phyloP scores from a whole-genome alignment of 345 rosid genomes.

The Trapa incisa region DNA sequence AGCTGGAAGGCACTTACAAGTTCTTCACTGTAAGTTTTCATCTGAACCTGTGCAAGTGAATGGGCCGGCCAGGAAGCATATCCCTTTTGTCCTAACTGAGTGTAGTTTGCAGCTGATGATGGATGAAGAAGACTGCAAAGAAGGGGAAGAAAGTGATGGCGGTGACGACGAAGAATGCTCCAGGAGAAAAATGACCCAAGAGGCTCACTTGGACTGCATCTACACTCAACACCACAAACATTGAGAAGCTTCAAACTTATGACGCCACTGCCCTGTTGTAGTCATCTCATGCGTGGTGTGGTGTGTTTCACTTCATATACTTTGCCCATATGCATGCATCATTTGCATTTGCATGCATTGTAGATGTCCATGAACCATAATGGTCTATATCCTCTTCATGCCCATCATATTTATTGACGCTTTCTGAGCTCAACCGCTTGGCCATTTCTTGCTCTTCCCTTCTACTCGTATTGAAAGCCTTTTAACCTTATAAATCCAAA shows the following conservation, averaged over 20 bases:
- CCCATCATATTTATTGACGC: conserved; percentile 8
- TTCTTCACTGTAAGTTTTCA: not conserved
- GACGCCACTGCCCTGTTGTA: too few species aligned
- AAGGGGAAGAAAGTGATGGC: conserved; percentile 23
- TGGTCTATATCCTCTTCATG: conserved; percentile 4
- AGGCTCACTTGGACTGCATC: conserved; percentile 58
- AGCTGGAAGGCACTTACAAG: not conserved
- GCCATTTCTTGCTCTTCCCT: conserved; percentile 34
- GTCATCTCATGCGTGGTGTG: too few species aligned
- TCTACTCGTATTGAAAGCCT: too few species aligned
- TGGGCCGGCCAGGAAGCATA: too few species aligned
- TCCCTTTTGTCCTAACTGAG: too few species aligned
- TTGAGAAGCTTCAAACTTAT: too few species aligned
- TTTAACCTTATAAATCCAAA: too few species aligned
- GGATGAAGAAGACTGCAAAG: conserved; percentile 41
- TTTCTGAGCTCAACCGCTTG: conserved; percentile 9
- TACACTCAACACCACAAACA: too few species aligned
- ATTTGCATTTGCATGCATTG: not conserved
- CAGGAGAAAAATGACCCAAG: conserved; percentile 16
- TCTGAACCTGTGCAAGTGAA: too few species aligned
- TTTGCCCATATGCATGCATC: too few species aligned
- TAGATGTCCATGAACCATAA: conserved; percentile 15
- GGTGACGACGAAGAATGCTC: conserved; percentile 21
- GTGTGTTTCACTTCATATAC: too few species aligned
- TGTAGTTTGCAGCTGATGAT: conserved; percentile 22